Percentiles rank a stretch among this genome's conserved stretches.
These are phyloP conservation scores for Tieghemostelium lacteum DNA, from an alignment of 78 protist genomes.

Conservation along the genomic window DNA sequence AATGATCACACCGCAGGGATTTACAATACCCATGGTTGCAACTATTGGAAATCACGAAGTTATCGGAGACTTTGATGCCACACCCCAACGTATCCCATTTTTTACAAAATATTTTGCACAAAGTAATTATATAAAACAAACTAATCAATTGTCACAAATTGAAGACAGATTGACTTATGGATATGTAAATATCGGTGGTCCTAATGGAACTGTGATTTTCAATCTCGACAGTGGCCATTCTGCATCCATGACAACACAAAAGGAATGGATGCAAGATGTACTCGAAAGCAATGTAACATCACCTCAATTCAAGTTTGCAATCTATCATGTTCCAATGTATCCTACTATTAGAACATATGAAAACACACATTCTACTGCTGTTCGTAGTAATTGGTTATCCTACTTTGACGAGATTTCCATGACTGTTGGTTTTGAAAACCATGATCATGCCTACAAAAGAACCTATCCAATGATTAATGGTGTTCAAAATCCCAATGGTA, in stretches of 20 bases:
- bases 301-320: slow-evolving; percentile 18
- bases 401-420: slow-evolving; percentile 43
- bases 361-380: not conserved
- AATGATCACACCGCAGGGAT: slow-evolving; percentile 55
- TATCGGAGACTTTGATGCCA: slow-evolving; percentile 48
- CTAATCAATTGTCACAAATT: not conserved
- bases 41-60: slow-evolving; percentile 81
- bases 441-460: slow-evolving; percentile 84
- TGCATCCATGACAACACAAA: not conserved
- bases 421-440: slow-evolving; percentile 81
- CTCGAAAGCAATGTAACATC: not conserved
- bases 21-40: slow-evolving; percentile 34
- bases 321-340: slow-evolving; percentile 81
- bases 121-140: not conserved
- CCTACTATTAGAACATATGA: slow-evolving; percentile 55
- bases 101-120: slow-evolving; percentile 59
- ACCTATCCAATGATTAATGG: slow-evolving; percentile 23
- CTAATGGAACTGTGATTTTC: slow-evolving; percentile 54
- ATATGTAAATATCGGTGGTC: slow-evolving; percentile 39
- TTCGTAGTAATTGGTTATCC: slow-evolving; percentile 59
- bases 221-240: slow-evolving; percentile 44
- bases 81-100: slow-evolving; percentile 23
- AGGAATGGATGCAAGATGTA: not conserved
- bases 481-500: not conserved
- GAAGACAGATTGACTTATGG: not conserved